Conservation (phyloP, 176 grass and related monocot genomes). For the Microstegium vimineum region DNA sequence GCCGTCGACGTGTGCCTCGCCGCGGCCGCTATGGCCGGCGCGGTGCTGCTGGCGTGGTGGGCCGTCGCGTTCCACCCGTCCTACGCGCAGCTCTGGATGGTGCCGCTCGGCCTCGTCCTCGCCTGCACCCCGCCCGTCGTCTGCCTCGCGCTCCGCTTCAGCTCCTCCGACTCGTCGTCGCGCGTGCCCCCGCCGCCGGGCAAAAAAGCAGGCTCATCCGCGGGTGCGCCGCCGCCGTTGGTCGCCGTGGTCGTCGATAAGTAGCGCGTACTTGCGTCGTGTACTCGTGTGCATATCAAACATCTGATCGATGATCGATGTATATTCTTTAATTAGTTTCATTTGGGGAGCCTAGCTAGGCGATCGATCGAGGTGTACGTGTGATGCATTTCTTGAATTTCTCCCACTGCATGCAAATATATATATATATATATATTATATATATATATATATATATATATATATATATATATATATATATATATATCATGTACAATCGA, state of each 20-base stretch:
- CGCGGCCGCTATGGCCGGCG: conserved; percentile 25
- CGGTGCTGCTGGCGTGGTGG: conserved; percentile 61
- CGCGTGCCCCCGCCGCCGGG: background rate
- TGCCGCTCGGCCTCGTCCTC: conserved; percentile 67
- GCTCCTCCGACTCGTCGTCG: background rate
- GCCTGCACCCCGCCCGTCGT: conserved; percentile 56
- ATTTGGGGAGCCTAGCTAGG: too few species aligned
- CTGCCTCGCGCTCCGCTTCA: conserved; percentile 46
- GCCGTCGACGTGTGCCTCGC: conserved; percentile 35
- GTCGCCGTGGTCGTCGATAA: conserved; percentile 33
- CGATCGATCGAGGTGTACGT: too few species aligned
- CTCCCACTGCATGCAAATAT: too few species aligned
- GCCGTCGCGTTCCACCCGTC: conserved; percentile 51
- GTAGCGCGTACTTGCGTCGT: too few species aligned
- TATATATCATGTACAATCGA: too few species aligned
- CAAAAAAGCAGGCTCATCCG: background rate
- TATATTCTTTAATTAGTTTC: background rate
- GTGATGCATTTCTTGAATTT: too few species aligned
- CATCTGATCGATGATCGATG: background rate
- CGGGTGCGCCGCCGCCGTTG: background rate
- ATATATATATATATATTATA: too few species aligned
- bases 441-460: too few species aligned
- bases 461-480: too few species aligned
- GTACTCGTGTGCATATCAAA: background rate
- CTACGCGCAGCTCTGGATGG: conserved; percentile 83